Base-by-base conservation (phyloP, 1,284 basidiomycete species). In the Ceratobasidium sp. region DNA sequence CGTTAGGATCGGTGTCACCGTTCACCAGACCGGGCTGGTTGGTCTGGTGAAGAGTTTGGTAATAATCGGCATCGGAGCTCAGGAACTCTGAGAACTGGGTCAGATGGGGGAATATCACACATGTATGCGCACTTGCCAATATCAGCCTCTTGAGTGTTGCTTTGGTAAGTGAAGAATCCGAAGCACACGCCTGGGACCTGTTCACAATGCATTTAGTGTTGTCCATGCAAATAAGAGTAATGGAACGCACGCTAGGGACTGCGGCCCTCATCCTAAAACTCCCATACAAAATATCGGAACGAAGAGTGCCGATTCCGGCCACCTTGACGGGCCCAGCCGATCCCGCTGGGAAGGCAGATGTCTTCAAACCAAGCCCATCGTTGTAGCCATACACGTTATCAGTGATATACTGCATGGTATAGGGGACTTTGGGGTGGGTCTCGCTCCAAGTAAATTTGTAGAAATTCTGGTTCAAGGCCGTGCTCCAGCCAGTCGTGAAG, bases 231-330 rank as follows among this genome's bases (percentile, higher is more conserved):
- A 35, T 1, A 30, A 20, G 3, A 7, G 5, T 20, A 12, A 23
- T 12, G 6, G 23, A 23, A 60, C 78, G 46, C 35, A 79, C 78
- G 23, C 57, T 62, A 8, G 80, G 80, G 20, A 81, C 69, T n/a
- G 73, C 66, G 27, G 80, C 80, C 44, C 78, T 68, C 79, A 81
- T 81, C 33, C 80, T 69, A 68, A 81, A 81, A 16, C 71, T 79
- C 10, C 80, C 80, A 65, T 80, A 80, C 8, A 69, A 33, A n/a
- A 81, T 78, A 57, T 81, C 78, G 4, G 23, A 7, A 16, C 77
- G 69, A n/a, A 74, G 20, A 7, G 77, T 74, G 55, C 76, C 78
- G 48, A 81, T 79, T 48, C 79, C 80, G 20, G 64, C 78, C 2
- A 67, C 66, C n/a, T 78, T 65, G 59, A 79, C 77, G 12, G 57